Evolutionary conservation across 345 rosid genomes (phyloP).

Genomic region (Leavenworthia alabamica): DNA sequence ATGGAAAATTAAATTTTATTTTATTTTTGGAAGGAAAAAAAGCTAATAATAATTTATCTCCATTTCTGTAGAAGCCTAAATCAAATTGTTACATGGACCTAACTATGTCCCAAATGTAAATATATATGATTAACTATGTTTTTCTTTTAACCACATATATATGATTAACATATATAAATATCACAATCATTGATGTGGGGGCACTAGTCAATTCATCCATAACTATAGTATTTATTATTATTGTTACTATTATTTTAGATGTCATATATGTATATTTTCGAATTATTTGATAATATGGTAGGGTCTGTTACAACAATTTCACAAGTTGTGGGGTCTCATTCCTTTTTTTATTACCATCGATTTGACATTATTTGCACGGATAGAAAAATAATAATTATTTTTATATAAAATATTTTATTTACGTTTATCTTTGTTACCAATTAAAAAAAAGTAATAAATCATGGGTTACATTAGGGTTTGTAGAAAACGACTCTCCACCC

Average conservation of each 20-base stretch:
- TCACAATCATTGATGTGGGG: slow-evolving; percentile 47
- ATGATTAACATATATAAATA: neutral
- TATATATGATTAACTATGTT: slow-evolving; percentile 2
- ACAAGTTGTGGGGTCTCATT: slow-evolving; percentile 31
- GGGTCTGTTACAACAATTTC: slow-evolving; percentile 39
- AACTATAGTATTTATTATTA: slow-evolving; percentile 17
- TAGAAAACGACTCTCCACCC: slow-evolving; percentile 54
- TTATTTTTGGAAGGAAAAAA: neutral
- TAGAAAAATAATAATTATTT: neutral
- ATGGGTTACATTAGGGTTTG: slow-evolving; percentile 26
- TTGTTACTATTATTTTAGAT: slow-evolving; percentile 9
- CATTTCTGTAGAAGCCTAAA: slow-evolving; percentile 4
- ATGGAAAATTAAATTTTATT: neutral
- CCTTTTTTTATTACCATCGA: slow-evolving; percentile 19
- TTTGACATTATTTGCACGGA: slow-evolving; percentile 31
- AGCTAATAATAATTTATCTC: neutral
- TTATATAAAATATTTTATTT: neutral
- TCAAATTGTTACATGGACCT: slow-evolving; percentile 7
- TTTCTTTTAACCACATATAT: neutral
- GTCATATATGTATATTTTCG: slow-evolving; percentile 20
- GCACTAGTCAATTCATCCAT: slow-evolving; percentile 29
- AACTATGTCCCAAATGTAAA: slow-evolving; percentile 7
- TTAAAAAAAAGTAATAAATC: slow-evolving; percentile 19
- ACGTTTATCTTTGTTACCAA: slow-evolving; percentile 20
- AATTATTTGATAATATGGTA: slow-evolving; percentile 36